Evolutionary conservation across 1,284 basidiomycete genomes (phyloP).

Genomic region (Ceratobasidium sp.): DNA sequence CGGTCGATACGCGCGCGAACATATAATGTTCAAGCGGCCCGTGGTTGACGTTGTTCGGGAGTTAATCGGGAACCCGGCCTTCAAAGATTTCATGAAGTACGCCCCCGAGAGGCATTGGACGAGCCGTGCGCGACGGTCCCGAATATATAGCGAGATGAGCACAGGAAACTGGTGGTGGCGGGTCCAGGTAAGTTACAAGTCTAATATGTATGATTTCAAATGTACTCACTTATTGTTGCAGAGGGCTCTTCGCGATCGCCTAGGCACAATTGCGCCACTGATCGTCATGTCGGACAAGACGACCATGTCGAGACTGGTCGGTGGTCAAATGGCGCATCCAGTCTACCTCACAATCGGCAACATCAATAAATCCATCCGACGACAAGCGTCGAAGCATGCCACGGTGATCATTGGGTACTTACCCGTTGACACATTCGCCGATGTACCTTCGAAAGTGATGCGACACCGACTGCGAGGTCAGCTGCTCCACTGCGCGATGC

Average conservation of each 20-base stretch:
- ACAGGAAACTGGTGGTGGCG: constrained; percentile 47
- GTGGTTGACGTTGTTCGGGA: background rate
- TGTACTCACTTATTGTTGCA: constrained; percentile 12
- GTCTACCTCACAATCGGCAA: constrained; percentile 49
- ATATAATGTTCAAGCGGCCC: background rate
- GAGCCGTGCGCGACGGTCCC: background rate
- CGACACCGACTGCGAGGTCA: background rate
- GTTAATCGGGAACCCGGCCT: constrained; percentile 1
- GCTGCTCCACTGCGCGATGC: constrained; percentile 51
- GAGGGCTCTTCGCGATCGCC: constrained; percentile 13
- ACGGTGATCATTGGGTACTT: constrained; percentile 44
- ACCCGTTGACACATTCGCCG: constrained; percentile 17
- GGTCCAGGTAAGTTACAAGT: constrained; percentile 18
- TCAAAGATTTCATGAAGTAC: background rate
- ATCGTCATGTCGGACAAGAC: constrained; percentile 48
- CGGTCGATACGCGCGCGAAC: background rate
- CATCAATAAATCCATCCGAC: constrained; percentile 37
- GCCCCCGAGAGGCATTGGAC: constrained; percentile 3
- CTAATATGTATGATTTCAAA: background rate
- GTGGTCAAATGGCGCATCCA: constrained; percentile 42
- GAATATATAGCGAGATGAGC: constrained; percentile 33
- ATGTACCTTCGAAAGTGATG: background rate
- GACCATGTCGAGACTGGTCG: constrained; percentile 27
- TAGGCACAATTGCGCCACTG: constrained; percentile 37
- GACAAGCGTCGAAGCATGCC: constrained; percentile 20